Percentiles rank a stretch among this genome's conserved stretches.
phyloP scores from a whole-genome alignment of 768 basidiomycete species.

The Stropharia rugosoannulata region DNA sequence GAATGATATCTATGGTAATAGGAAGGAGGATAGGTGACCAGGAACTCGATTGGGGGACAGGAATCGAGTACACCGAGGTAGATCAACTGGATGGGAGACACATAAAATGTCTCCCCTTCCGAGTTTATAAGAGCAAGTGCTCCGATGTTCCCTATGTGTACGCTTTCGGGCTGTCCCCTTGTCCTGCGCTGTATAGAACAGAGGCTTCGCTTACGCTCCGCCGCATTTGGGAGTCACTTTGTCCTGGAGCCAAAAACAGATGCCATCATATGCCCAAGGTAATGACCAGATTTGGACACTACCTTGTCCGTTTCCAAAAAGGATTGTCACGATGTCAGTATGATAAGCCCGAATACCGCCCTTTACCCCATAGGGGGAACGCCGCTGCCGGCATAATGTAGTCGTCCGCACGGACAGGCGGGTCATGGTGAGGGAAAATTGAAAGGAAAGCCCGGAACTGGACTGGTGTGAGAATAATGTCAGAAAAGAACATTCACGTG shows the following conservation, averaged over 20 bases:
- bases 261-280: slow-evolving; percentile 13
- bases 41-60: slow-evolving; percentile 15
- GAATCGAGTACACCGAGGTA: slow-evolving; percentile 25
- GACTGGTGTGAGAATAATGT: neutral
- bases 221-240: slow-evolving; percentile 34
- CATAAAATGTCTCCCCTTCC: slow-evolving; percentile 1
- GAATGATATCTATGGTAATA: slow-evolving; percentile 3
- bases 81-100: slow-evolving; percentile 8
- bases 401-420: slow-evolving; percentile 7
- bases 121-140: slow-evolving; percentile 37
- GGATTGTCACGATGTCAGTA: slow-evolving; percentile 18
- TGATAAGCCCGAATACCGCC: slow-evolving; percentile 7
- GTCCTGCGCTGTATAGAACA: slow-evolving; percentile 22
- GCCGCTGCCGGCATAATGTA: slow-evolving; percentile 11
- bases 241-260: slow-evolving; percentile 20
- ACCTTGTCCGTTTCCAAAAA: slow-evolving; percentile 27
- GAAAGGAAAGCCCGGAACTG: slow-evolving; percentile 17
- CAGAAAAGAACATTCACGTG: slow-evolving; percentile 14
- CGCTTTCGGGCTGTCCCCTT: slow-evolving; percentile 46
- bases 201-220: slow-evolving; percentile 11
- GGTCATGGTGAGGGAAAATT: slow-evolving; percentile 7
- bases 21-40: slow-evolving; percentile 6
- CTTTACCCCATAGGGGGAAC: slow-evolving; percentile 13
- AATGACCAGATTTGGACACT: slow-evolving; percentile 28
- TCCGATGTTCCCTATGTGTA: slow-evolving; percentile 33